phyloP scores from a whole-genome alignment of 2,329 filamentous ascomycete genomes.

The Alternaria ventricosa region DNA sequence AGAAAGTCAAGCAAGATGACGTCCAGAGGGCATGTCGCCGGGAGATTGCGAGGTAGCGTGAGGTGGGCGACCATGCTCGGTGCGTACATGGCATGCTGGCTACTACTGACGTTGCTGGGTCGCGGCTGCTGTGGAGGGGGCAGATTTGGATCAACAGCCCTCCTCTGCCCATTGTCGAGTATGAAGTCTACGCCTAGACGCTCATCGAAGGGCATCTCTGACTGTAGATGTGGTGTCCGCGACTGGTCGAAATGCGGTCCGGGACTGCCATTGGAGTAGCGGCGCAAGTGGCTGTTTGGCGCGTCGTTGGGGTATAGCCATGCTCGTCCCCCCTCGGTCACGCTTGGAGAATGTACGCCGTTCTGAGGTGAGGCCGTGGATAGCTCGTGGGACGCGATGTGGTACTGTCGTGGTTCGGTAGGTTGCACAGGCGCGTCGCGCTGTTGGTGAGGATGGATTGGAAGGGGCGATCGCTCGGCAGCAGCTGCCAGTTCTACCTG shows the following conservation, averaged over 20 bases:
- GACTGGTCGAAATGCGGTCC: conserved; percentile 52
- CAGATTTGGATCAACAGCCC: conserved; percentile 46
- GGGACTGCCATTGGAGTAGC: conserved; percentile 46
- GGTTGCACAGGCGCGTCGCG: conserved; percentile 21
- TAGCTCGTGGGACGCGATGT: conserved; percentile 29
- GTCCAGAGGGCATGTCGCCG: conserved; percentile 78
- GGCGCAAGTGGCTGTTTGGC: conserved; percentile 44
- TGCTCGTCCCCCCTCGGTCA: conserved; percentile 30
- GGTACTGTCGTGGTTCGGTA: conserved; percentile 29
- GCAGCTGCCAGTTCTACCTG: conserved; percentile 56
- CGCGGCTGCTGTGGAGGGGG: conserved; percentile 52
- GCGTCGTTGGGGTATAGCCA: conserved; percentile 42
- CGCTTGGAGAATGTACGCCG: conserved; percentile 35
- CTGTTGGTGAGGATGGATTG: conserved; percentile 29
- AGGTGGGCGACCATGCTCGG: conserved; percentile 41
- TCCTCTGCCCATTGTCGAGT: conserved; percentile 61
- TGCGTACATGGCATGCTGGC: conserved; percentile 36
- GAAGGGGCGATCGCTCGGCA: conserved; percentile 55
- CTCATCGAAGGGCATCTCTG: conserved; percentile 56
- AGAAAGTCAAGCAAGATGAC: conserved; percentile 81
- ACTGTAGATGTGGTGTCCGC: conserved; percentile 33
- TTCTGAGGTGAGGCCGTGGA: conserved; percentile 25
- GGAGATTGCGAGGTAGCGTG: conserved; percentile 60
- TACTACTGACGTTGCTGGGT: conserved; percentile 28
- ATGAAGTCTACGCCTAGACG: conserved; percentile 76